phyloP scores from a whole-genome alignment of 148 eudicot genomes.

The Vaccinium macrocarpon region DNA sequence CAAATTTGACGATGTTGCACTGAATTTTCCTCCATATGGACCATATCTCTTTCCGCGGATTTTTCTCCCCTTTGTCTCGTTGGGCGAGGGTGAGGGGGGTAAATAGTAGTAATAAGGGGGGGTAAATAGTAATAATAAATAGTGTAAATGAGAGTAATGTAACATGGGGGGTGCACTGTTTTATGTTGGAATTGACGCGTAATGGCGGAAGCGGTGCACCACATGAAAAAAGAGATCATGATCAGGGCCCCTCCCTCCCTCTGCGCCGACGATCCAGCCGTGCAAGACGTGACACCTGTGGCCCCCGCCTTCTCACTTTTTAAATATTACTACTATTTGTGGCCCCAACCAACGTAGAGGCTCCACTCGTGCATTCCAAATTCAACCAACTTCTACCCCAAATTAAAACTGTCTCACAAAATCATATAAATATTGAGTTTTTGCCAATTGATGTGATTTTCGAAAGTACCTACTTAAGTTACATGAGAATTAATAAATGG shows the following conservation, averaged over 20 bases:
- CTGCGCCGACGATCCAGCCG: slow-evolving; percentile 42
- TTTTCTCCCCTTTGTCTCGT: too few species aligned
- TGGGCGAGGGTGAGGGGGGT: too few species aligned
- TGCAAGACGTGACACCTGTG: slow-evolving; percentile 33
- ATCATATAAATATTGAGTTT: too few species aligned
- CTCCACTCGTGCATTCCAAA: neutral
- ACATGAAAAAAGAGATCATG: neutral
- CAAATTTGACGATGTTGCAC: too few species aligned
- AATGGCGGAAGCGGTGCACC: slow-evolving; percentile 15
- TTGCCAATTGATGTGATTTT: too few species aligned
- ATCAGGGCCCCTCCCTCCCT: neutral
- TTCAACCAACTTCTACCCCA: neutral
- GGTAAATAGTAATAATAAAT: neutral
- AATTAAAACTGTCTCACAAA: too few species aligned
- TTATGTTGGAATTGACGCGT: neutral
- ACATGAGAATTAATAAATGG: too few species aligned
- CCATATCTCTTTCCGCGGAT: too few species aligned
- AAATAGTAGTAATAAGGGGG: neutral
- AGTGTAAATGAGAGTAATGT: neutral
- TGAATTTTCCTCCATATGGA: too few species aligned
- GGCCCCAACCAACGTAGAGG: neutral
- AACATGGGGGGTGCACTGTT: neutral
- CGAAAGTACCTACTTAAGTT: too few species aligned
- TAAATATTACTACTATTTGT: neutral
- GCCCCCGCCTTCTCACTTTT: slow-evolving; percentile 11